Evolutionary conservation across 2,329 filamentous ascomycete genomes (phyloP).

Genomic region (Trichoderma simmonsii): DNA sequence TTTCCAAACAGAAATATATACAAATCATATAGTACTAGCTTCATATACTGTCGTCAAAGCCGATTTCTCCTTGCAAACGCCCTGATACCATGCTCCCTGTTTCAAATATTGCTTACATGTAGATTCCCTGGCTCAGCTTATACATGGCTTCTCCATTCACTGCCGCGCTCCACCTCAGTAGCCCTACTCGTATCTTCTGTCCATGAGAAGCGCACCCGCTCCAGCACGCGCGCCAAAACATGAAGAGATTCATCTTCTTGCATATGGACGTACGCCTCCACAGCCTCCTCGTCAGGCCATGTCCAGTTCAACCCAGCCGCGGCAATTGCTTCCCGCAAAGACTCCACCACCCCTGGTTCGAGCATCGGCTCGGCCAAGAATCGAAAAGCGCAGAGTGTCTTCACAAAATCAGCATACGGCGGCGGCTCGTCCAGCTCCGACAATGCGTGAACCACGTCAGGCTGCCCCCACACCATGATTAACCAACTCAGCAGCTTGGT

Average conservation of each 20-base stretch:
- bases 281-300: slow-evolving; percentile 40
- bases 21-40: not conserved
- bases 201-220: slow-evolving; percentile 21
- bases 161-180: not conserved
- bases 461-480: slow-evolving; percentile 42
- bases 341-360: slow-evolving; percentile 28
- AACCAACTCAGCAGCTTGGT: slow-evolving; percentile 59
- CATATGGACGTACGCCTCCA: slow-evolving; percentile 33
- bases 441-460: slow-evolving; percentile 36
- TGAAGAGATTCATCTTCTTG: slow-evolving; percentile 27
- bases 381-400: slow-evolving; percentile 47
- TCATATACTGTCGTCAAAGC: not conserved
- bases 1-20: not conserved
- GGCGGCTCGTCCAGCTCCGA: slow-evolving; percentile 35
- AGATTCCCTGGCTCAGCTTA: not conserved
- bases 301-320: slow-evolving; percentile 28
- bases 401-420: slow-evolving; percentile 33
- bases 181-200: not conserved
- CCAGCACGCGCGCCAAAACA: slow-evolving; percentile 27
- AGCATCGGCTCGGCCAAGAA: slow-evolving; percentile 46
- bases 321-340: slow-evolving; percentile 31
- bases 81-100: not conserved
- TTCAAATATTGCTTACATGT: not conserved
- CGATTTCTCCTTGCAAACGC: not conserved
- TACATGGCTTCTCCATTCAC: not conserved